phyloP scores from a whole-genome alignment of 2,329 filamentous ascomycete genomes.

The Pyrenochaeta sp. region DNA sequence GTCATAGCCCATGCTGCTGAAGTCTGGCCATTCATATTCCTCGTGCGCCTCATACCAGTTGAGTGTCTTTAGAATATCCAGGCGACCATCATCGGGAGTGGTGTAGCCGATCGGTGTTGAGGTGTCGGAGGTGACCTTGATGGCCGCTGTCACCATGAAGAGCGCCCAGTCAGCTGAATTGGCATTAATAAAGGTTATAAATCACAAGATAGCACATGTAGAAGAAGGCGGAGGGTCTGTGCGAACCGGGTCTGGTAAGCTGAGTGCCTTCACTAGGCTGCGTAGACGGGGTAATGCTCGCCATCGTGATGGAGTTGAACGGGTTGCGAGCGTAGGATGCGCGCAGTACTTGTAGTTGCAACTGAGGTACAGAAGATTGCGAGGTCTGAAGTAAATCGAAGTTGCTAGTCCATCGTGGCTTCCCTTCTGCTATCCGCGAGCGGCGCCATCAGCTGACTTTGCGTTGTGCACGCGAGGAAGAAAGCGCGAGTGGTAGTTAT shows the following conservation, averaged over 20 bases:
- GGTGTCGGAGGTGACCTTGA: conserved; percentile 14
- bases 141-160: conserved; percentile 22
- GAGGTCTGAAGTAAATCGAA: not conserved
- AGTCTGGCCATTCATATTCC: conserved; percentile 27
- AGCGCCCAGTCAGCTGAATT: conserved; percentile 19
- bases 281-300: conserved; percentile 4
- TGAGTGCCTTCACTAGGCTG: conserved; percentile 5
- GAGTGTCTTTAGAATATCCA: conserved; percentile 19
- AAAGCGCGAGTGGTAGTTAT: not conserved
- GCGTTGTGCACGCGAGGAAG: not conserved
- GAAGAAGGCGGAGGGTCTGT: not conserved
- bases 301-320: conserved; percentile 3
- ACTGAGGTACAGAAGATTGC: not conserved
- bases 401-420: not conserved
- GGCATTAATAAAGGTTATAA: not conserved
- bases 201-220: not conserved
- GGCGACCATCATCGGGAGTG: conserved; percentile 14
- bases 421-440: not conserved
- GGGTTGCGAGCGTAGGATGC: not conserved
- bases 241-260: conserved; percentile 21
- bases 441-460: not conserved
- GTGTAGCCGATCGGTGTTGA: conserved; percentile 1
- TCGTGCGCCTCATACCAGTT: conserved; percentile 25
- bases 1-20: conserved; percentile 16
- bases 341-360: not conserved